Evolutionary conservation across 192 early-diverging fungal genomes (phyloP).

Genomic region (Rhizoclosmatium sp.): DNA sequence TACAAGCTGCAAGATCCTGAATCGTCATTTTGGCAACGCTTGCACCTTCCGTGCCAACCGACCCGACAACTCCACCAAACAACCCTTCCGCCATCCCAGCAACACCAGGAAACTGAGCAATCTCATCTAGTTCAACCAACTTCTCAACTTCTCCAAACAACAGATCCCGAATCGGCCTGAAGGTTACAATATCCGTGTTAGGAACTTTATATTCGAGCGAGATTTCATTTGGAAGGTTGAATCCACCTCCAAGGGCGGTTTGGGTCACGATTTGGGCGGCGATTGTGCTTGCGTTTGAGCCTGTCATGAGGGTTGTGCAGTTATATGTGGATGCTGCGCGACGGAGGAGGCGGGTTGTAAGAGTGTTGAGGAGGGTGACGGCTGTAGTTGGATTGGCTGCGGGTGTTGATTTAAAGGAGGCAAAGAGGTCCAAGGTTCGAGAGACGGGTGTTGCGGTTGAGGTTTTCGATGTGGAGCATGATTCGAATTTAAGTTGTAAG

Average conservation of each 20-base stretch:
- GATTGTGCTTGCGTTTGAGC: constrained; percentile 80
- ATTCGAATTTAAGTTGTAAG: no score
- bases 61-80: constrained; percentile 6
- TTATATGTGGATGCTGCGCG: constrained; percentile 58
- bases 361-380: constrained; percentile 72
- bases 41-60: neutral
- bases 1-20: neutral
- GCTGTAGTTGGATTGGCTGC: constrained; percentile 50
- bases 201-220: constrained; percentile 60
- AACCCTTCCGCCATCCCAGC: constrained; percentile 69
- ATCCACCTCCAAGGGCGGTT: constrained; percentile 88
- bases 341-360: constrained; percentile 68
- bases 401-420: neutral
- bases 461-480: neutral
- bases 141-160: constrained; percentile 15
- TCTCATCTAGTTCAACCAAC: neutral
- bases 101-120: constrained; percentile 33
- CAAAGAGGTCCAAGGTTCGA: neutral
- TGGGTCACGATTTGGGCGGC: constrained; percentile 78
- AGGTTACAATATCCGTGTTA: constrained; percentile 12
- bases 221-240: constrained; percentile 79
- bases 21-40: constrained; percentile 11
- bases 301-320: constrained; percentile 73
- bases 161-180: constrained; percentile 15
- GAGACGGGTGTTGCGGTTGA: constrained; percentile 23